These are phyloP conservation scores for Petrea volubilis DNA, from an alignment of 257 asterid genomes.

Conservation along the genomic window DNA sequence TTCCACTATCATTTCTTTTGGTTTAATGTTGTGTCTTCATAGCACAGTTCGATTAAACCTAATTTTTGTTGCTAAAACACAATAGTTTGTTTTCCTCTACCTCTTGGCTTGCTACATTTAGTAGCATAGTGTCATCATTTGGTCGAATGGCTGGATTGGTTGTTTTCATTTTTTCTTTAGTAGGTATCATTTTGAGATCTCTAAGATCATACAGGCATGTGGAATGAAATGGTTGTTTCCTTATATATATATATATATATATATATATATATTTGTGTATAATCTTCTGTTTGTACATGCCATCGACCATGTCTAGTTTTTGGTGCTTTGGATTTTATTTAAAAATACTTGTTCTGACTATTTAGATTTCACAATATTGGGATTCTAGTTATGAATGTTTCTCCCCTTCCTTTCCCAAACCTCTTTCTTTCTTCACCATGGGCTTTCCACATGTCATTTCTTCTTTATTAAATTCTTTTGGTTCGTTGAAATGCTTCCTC, in stretches of 20 bases:
- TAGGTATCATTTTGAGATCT: neutral
- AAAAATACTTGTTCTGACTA: neutral
- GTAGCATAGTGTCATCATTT: neutral
- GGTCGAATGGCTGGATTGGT: neutral
- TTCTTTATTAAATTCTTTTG: constrained; percentile 12
- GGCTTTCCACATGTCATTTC: neutral
- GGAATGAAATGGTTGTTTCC: neutral
- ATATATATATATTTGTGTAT: neutral
- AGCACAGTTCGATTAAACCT: too few relatives aligned
- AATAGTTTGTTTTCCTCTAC: neutral
- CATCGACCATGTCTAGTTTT: neutral
- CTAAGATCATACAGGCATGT: neutral
- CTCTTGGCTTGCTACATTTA: neutral
- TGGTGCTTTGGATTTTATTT: constrained; percentile 11
- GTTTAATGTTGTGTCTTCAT: neutral
- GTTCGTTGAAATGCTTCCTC: constrained; percentile 17
- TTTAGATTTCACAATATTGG: constrained; percentile 5
- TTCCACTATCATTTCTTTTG: neutral
- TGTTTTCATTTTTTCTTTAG: neutral
- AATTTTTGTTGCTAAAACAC: neutral
- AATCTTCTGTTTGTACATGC: neutral
- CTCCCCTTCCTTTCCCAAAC: neutral
- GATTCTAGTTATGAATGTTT: neutral
- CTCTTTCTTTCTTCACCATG: neutral
- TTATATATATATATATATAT: neutral